A percentile compares a stretch with the other conserved stretches of the same genome.
phyloP scores from a whole-genome alignment of 148 eudicot genomes.

The Gaultheria prostrata region DNA sequence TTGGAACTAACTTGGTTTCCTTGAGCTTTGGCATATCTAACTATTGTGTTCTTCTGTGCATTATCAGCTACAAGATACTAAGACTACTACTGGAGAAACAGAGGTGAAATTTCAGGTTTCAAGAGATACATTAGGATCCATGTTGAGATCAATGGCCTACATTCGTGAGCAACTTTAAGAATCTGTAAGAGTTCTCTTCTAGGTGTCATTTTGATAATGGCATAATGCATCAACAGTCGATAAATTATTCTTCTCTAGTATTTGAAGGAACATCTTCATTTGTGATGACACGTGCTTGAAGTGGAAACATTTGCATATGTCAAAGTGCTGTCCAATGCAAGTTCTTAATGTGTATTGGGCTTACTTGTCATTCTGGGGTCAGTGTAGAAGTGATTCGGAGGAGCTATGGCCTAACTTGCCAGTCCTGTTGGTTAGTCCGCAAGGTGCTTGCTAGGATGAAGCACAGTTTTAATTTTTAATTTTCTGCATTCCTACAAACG shows the following conservation, averaged over 20 bases:
- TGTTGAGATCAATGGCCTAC: slow-evolving; percentile 59
- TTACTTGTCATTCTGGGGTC: neutral
- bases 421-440: neutral
- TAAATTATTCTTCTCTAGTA: neutral
- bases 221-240: neutral
- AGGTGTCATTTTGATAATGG: neutral
- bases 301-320: neutral
- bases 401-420: neutral
- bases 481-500: neutral
- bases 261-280: neutral
- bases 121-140: slow-evolving; percentile 49
- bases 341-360: neutral
- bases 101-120: slow-evolving; percentile 64
- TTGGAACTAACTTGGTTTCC: neutral
- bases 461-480: neutral
- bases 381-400: neutral
- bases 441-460: neutral
- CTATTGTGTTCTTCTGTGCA: neutral
- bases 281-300: neutral
- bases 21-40: slow-evolving; percentile 13
- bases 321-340: neutral
- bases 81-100: slow-evolving; percentile 52
- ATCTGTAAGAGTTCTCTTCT: slow-evolving; percentile 20
- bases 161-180: slow-evolving; percentile 46
- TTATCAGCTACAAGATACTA: slow-evolving; percentile 49